phyloP scores from a whole-genome alignment of 345 rosid species.

The Bretschneidera sinensis region DNA sequence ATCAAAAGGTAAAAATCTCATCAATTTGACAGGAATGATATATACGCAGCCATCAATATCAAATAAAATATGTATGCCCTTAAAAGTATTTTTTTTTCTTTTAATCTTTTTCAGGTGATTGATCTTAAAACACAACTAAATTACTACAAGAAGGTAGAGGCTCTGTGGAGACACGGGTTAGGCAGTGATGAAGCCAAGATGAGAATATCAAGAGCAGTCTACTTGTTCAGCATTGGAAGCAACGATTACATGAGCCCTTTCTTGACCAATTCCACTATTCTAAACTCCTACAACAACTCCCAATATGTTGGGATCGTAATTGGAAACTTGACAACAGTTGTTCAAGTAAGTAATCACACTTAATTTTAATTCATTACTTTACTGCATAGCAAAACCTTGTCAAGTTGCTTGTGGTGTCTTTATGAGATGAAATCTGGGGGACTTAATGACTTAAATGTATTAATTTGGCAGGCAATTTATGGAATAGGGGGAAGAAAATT shows the following conservation, averaged over 20 bases:
- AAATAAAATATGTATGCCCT: too few relatives aligned
- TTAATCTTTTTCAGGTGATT: slow-evolving; percentile 39
- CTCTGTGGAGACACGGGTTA: slow-evolving; percentile 38
- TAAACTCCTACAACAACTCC: slow-evolving; percentile 33
- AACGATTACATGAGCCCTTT: slow-evolving; percentile 70
- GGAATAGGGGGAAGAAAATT: slow-evolving; percentile 67
- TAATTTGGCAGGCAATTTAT: slow-evolving; percentile 48
- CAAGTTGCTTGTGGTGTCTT: too few relatives aligned
- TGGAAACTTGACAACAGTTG: slow-evolving; percentile 46
- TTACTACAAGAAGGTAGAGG: slow-evolving; percentile 45
- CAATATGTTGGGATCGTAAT: slow-evolving; percentile 50
- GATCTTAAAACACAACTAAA: slow-evolving; percentile 50
- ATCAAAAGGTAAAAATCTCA: too few relatives aligned
- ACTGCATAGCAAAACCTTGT: too few relatives aligned
- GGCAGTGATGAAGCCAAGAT: slow-evolving; percentile 47
- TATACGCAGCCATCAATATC: too few relatives aligned
- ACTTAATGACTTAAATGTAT: neutral
- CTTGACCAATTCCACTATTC: slow-evolving; percentile 53
- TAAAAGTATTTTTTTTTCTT: too few relatives aligned
- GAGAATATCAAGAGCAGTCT: slow-evolving; percentile 53
- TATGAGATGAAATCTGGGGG: too few relatives aligned
- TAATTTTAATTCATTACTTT: too few relatives aligned
- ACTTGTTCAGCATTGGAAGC: slow-evolving; percentile 62
- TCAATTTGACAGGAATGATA: too few relatives aligned
- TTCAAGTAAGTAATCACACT: slow-evolving; percentile 35